Base-by-base conservation (phyloP, 768 basidiomycete species). In the Termitomyces sp. region DNA sequence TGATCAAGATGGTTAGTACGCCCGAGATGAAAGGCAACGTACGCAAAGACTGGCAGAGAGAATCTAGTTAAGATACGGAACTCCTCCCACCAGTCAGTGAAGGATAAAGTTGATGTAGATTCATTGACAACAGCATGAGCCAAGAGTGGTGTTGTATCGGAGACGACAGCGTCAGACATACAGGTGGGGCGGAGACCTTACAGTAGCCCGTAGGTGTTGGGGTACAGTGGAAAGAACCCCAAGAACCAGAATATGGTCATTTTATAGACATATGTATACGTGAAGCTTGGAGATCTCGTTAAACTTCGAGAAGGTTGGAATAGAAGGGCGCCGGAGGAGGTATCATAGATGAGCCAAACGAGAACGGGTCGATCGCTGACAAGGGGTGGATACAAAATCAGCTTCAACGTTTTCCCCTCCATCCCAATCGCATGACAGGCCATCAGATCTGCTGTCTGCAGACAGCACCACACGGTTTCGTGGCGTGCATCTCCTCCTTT, bases 21-120 rank as follows among this genome's bases (percentile, higher is more conserved):
- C 3, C 29, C 6, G 25, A 40, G 22, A 36, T n/a, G 22, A 0
- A 18, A 16, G 9, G 20, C 13, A 20, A 51, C 56, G 10, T 45
- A 56, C 56, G n/a, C 50, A 31, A 56, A 52, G 25, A 56, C 39
- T 5, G 56, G 56, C 9, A 56, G 20, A 20, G 56, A 45, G 20
- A 40, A 56, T 20, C 10, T 12, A 13, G 39, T 40, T 3, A 56
- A 32, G 7, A 40, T 52, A 15, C 45, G 22, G n/a, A 52, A 23
- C 38, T 60, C 59, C 36, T 56, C 25, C 52, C 56, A 57, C 12
- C 52, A 33, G 18, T 46, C 52, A 12, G 43, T 4, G 11, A 27
- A 22, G n/a, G 52, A 43, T 35, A 33, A 53, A 7, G 12, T 7
- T 13, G 27, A 15, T 16, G 38, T 12, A 7, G 49, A 29, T 25